phyloP scores from a whole-genome alignment of 768 basidiomycete species.

The Auricularia auricula-judae region DNA sequence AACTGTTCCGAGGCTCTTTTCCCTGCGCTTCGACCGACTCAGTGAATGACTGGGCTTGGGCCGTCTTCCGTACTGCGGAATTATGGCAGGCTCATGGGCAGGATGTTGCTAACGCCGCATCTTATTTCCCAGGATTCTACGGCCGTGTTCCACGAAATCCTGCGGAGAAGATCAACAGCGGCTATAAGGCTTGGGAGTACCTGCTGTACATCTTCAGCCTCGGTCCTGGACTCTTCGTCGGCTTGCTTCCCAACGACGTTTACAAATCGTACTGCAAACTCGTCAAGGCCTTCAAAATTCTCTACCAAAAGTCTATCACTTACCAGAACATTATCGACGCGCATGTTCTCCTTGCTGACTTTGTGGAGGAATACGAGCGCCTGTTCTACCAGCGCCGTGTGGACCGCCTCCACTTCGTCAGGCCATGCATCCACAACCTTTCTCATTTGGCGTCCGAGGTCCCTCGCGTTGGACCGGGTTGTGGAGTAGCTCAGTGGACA shows the following conservation, averaged over 20 bases:
- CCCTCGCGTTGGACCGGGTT: not conserved
- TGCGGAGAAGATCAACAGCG: constrained; percentile 28
- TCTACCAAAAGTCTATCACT: not conserved
- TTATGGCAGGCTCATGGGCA: constrained; percentile 27
- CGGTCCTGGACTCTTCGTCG: constrained; percentile 1
- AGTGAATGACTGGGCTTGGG: constrained; percentile 23
- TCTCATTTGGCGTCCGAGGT: constrained; percentile 2
- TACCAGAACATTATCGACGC: not conserved
- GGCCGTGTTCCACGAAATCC: constrained; percentile 30
- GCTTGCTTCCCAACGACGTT: not conserved
- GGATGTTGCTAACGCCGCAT: constrained; percentile 18
- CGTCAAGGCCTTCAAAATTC: not conserved
- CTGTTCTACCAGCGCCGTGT: constrained; percentile 1
- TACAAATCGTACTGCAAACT: not conserved
- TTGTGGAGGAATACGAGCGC: not conserved
- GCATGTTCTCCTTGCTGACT: not conserved
- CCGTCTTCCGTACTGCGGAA: constrained; percentile 12
- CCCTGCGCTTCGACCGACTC: constrained; percentile 15
- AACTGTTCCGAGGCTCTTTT: constrained; percentile 22
- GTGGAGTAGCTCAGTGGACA: not conserved
- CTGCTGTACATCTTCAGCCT: constrained; percentile 20
- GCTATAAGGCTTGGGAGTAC: constrained; percentile 30
- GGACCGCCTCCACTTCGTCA: not conserved
- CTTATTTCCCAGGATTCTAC: constrained; percentile 29
- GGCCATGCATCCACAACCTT: constrained; percentile 1